phyloP scores from a whole-genome alignment of 2,329 filamentous ascomycete genomes.

The Scopulariopsis brevicaulis region DNA sequence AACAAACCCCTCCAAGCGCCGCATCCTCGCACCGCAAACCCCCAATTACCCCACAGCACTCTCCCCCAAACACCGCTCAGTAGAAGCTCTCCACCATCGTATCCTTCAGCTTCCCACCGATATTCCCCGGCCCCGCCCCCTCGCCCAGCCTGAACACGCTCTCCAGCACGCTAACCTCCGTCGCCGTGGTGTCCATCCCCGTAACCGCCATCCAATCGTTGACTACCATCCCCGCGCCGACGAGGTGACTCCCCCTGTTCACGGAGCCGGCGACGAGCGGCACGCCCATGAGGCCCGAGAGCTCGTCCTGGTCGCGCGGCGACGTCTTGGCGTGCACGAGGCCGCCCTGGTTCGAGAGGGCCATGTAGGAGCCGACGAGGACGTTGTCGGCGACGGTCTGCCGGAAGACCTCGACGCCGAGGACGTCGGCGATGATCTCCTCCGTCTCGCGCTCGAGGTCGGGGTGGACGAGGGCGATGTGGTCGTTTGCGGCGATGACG shows the following conservation, averaged over 20 bases:
- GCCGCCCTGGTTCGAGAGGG: conserved; percentile 87
- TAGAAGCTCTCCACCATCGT: conserved; percentile 99
- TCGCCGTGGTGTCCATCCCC: conserved; percentile 85
- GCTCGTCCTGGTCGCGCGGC: conserved; percentile 96
- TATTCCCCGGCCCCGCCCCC: conserved; percentile 65
- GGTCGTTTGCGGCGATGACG: conserved; percentile 93
- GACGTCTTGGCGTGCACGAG: conserved; percentile 95
- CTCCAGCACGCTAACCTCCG: conserved; percentile 92
- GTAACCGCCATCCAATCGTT: conserved; percentile 94
- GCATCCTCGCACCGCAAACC: background rate
- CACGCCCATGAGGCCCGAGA: conserved; percentile 86
- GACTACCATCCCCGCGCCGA: conserved; percentile 94
- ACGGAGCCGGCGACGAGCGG: conserved; percentile 90
- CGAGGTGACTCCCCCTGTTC: conserved; percentile 85
- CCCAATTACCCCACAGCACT: background rate
- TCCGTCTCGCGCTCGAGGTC: conserved; percentile 96
- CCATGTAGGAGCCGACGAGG: conserved; percentile 93
- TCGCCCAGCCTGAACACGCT: conserved; percentile 92
- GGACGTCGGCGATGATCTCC: conserved; percentile 93
- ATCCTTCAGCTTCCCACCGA: conserved; percentile 84
- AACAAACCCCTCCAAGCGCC: background rate
- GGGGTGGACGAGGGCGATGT: conserved; percentile 91
- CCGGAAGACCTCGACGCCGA: conserved; percentile 80
- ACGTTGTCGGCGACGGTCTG: conserved; percentile 98
- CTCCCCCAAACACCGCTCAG: conserved; percentile 33